A percentile compares a stretch with the other conserved stretches of the same genome.
These are phyloP conservation scores for Solanum pinnatisectum DNA, from an alignment of 257 asterid genomes.

Conservation along the genomic window DNA sequence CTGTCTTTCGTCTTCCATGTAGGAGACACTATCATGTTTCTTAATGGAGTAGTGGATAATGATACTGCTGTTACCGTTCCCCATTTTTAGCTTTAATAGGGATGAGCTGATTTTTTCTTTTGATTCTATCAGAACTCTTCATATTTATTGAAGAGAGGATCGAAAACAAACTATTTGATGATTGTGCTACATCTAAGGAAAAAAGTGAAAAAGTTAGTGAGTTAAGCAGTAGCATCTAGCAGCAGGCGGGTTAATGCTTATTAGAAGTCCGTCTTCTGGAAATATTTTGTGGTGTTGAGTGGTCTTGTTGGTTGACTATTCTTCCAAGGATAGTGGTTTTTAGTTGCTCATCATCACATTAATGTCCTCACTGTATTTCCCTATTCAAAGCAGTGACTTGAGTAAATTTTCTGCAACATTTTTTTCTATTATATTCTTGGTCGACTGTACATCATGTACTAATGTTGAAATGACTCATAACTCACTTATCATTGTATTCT, in stretches of 20 bases:
- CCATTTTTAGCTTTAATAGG: background rate
- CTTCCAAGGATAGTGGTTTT: background rate
- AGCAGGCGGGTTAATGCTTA: background rate
- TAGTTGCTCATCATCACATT: background rate
- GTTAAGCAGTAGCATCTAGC: background rate
- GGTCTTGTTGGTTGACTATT: background rate
- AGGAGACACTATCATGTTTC: background rate
- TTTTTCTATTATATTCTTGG: background rate
- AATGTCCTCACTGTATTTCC: background rate
- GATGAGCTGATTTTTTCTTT: background rate
- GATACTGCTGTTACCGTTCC: background rate
- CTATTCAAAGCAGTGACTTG: background rate
- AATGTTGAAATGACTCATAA: background rate
- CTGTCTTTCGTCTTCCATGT: background rate
- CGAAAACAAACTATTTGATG: background rate
- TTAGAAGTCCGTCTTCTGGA: background rate
- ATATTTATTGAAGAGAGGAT: background rate
- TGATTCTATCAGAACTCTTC: background rate
- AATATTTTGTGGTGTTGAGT: background rate
- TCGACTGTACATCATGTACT: background rate
- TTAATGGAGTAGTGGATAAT: background rate
- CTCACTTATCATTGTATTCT: background rate
- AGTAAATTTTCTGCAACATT: background rate
- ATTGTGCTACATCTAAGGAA: background rate
- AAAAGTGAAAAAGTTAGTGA: background rate